Percentiles rank a stretch among this genome's conserved stretches.
phyloP scores from a whole-genome alignment of 768 basidiomycete genomes.

The Solioccasus polychromus region DNA sequence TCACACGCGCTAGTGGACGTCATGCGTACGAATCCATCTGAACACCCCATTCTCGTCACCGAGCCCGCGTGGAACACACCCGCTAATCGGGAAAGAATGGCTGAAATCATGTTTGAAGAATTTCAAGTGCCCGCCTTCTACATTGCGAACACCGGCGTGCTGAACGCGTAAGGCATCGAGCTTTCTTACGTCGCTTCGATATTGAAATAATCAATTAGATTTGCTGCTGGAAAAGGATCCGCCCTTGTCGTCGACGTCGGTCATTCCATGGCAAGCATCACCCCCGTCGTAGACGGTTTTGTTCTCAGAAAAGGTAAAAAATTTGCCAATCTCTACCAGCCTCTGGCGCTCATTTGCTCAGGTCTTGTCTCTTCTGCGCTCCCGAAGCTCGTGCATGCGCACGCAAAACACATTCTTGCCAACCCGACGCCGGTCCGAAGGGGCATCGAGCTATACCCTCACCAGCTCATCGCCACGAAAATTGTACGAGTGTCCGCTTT shows the following conservation, averaged over 20 bases:
- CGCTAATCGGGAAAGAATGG: constrained; percentile 91
- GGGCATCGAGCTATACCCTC: constrained; percentile 71
- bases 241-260: constrained; percentile 95
- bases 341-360: constrained; percentile 28
- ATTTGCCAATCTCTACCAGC: background rate
- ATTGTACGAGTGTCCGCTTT: constrained; percentile 38
- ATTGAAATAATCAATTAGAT: constrained; percentile 46
- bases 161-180: constrained; percentile 74
- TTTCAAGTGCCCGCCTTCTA: constrained; percentile 95
- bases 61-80: constrained; percentile 96
- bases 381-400: constrained; percentile 76
- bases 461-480: constrained; percentile 89
- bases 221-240: constrained; percentile 96
- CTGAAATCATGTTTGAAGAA: constrained; percentile 97
- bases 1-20: constrained; percentile 72
- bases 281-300: constrained; percentile 96
- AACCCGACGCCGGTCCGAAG: constrained; percentile 47
- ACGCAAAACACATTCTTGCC: constrained; percentile 67
- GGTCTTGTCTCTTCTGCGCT: constrained; percentile 76
- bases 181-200: constrained; percentile 1
- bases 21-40: constrained; percentile 71
- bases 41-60: constrained; percentile 91
- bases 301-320: constrained; percentile 88
- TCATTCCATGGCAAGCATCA: constrained; percentile 83
- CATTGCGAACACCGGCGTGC: constrained; percentile 89